Base-by-base conservation (phyloP, 2,329 filamentous ascomycete species). In the Colletotrichum sojae region DNA sequence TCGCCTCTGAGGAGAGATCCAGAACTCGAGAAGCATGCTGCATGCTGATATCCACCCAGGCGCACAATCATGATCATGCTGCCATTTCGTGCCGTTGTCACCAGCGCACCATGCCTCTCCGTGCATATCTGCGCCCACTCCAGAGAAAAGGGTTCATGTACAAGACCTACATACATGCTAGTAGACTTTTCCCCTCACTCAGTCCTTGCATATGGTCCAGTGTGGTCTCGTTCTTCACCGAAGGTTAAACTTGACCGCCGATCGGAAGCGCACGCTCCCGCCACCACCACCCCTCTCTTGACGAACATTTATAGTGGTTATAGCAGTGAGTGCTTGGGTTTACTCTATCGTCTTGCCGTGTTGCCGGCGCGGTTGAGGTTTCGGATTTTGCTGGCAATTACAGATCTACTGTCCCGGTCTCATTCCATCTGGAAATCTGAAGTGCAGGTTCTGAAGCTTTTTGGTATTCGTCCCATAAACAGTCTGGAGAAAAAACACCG, bases 221-320 rank as follows among this genome's bases (percentile, higher is more conserved):
- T 15, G 40, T 43, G 18, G 25, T 54, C 25, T 58, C 5, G 18
- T 13, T 54, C 31, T 54, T 54, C 59, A 60, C 49, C 66, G 43
- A 69, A 59, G 49, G 40, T 55, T 66, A 66, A 36, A 52, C 66
- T 60, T 55, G 62, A 66, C 66, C 66, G 55, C 66, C 55, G 62
- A 60, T 60, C 66, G 49, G 55, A 55, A 53, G 58, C 53, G 20
- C 31, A 39, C 22, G 36, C n/a, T 18, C 18, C 46, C 40, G 40
- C 49, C 40, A 15, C 40, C 40, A 22, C 22, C 22, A 25, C 22
- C 22, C 22, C 22, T 25, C 22, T 25, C 15, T 8, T n/a, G 4
- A 43, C 40, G 5, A 43, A 15, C 40, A 6, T 15, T 43, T n/a
- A n/a, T 16, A 43, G 40, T n/a, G 40, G 4, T n/a, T 6, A 18